These are phyloP conservation scores for Pelargonium myrrhifolium DNA, from an alignment of 441 rosid species.

Conservation along the genomic window DNA sequence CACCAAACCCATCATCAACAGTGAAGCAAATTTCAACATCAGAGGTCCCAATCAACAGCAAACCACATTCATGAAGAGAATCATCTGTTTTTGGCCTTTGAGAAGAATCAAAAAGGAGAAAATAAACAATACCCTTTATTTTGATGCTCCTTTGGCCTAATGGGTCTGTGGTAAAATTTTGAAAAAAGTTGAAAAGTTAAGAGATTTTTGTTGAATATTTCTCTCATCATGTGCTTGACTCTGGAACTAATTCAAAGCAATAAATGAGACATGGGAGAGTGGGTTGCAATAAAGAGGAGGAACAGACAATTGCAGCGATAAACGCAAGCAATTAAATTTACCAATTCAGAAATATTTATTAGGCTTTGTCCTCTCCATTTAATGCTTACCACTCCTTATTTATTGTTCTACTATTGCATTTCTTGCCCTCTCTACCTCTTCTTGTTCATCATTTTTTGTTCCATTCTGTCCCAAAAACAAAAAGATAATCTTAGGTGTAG, in stretches of 20 bases:
- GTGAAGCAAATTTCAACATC: background rate
- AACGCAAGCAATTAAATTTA: slow-evolving; percentile 1
- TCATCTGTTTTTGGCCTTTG: no score
- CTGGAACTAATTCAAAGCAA: background rate
- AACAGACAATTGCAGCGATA: slow-evolving; percentile 4
- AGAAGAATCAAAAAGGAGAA: background rate
- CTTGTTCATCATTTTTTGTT: no score
- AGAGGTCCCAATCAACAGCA: background rate
- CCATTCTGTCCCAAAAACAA: no score
- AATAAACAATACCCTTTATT: background rate
- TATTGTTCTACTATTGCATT: slow-evolving; percentile 10
- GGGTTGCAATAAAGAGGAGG: background rate
- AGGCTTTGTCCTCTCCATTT: background rate
- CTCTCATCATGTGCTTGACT: background rate
- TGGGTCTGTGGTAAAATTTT: background rate
- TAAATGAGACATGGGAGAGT: background rate
- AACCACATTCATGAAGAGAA: background rate
- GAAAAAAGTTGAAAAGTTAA: background rate
- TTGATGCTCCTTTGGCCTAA: background rate
- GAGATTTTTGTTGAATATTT: background rate
- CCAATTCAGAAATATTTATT: background rate
- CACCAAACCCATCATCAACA: background rate
- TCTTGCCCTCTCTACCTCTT: no score
- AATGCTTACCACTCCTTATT: background rate
- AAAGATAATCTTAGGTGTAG: no score